A percentile compares a stretch with the other conserved stretches of the same genome.
Conservation (phyloP, 228 moss, liverwort and hornwort genomes). For the Sphagnum fallax region DNA sequence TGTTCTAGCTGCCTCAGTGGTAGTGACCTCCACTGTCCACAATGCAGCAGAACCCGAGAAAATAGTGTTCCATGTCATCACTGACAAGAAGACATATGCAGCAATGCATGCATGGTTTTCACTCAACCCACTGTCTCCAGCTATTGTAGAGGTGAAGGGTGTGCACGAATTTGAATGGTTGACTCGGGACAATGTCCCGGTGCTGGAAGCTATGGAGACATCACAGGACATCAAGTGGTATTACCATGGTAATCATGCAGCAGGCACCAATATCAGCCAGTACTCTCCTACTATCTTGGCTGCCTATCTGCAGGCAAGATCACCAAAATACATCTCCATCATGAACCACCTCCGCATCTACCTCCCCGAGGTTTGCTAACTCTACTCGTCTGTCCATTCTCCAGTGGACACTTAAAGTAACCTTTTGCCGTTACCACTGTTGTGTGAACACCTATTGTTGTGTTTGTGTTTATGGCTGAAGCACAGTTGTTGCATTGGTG, state of each 20-base stretch:
- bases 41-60: conserved; percentile 71
- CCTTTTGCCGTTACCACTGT: not conserved
- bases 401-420: not conserved
- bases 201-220: conserved; percentile 83
- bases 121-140: conserved; percentile 71
- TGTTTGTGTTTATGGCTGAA: not conserved
- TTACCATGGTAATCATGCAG: conserved; percentile 90
- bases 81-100: conserved; percentile 95
- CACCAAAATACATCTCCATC: conserved; percentile 97
- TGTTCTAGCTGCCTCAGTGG: conserved; percentile 89
- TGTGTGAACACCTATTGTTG: not conserved
- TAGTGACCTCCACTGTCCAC: conserved; percentile 65
- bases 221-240: conserved; percentile 85
- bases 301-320: conserved; percentile 85
- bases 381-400: not conserved
- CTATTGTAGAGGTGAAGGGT: conserved; percentile 95
- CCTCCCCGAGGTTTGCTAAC: conserved; percentile 68
- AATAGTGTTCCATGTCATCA: conserved; percentile 95
- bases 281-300: conserved; percentile 90
- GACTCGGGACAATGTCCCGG: conserved; percentile 93
- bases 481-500: not conserved
- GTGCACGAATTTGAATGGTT: conserved; percentile 98
- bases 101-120: conserved; percentile 99
- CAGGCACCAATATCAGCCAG: conserved; percentile 79
- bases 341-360: conserved; percentile 99